phyloP scores from a whole-genome alignment of 768 basidiomycete species.

The Amanita rimosa region DNA sequence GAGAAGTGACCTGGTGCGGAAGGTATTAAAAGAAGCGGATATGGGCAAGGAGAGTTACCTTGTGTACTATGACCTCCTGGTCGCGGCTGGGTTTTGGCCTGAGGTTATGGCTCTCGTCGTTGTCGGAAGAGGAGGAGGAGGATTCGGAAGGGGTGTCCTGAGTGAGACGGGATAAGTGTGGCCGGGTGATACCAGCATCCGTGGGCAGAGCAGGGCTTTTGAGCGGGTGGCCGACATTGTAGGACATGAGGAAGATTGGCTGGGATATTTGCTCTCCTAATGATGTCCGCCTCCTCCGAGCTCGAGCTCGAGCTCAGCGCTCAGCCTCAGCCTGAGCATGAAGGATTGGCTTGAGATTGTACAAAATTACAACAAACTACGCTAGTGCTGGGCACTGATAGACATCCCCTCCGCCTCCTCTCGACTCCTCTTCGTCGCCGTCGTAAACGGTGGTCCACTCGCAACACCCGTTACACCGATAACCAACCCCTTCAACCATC shows the following conservation, averaged over 20 bases:
- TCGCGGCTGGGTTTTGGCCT: conserved; percentile 18
- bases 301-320: too few species aligned
- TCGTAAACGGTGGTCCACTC: conserved; percentile 8
- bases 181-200: conserved; percentile 25
- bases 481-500: conserved; percentile 85
- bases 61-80: conserved; percentile 47
- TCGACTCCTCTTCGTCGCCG: conserved; percentile 18
- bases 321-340: too few species aligned
- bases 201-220: conserved; percentile 4
- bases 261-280: too few species aligned
- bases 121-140: conserved; percentile 11
- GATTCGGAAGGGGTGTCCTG: conserved; percentile 16
- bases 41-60: conserved; percentile 24
- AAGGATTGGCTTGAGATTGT: too few species aligned
- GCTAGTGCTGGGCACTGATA: too few species aligned
- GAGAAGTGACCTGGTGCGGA: conserved; percentile 44
- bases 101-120: conserved; percentile 1
- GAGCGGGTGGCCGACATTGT: conserved; percentile 9
- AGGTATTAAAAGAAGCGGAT: neutral
- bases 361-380: too few species aligned
- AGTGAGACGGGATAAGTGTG: conserved; percentile 25
- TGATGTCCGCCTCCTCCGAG: too few species aligned
- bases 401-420: conserved; percentile 16
- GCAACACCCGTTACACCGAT: conserved; percentile 77
- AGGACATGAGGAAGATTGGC: neutral